Evolutionary conservation across 2,329 filamentous ascomycete genomes (phyloP).

Genomic region (Chalara sp.): DNA sequence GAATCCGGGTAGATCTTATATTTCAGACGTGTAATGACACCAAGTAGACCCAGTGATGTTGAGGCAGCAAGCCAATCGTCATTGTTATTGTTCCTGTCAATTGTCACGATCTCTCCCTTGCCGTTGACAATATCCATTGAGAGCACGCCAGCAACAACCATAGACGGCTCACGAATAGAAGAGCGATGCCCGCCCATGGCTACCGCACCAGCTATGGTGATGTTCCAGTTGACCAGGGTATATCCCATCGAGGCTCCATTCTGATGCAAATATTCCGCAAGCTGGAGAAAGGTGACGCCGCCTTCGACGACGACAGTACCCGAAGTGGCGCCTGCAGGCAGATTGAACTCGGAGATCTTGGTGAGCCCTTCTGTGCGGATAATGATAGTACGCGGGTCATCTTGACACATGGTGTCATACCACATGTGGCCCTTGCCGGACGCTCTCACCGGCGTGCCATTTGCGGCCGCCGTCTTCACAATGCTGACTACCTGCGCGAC

Average conservation of each 20-base stretch:
- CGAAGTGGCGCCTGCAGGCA: not conserved
- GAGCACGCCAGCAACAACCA: slow-evolving; percentile 12
- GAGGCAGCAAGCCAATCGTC: slow-evolving; percentile 15
- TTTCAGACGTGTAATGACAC: slow-evolving; percentile 9
- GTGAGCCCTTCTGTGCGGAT: slow-evolving; percentile 11
- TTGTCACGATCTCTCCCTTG: slow-evolving; percentile 7
- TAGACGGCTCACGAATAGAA: slow-evolving; percentile 11
- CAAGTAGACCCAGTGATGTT: slow-evolving; percentile 12
- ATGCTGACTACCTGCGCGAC: slow-evolving; percentile 12
- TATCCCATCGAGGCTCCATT: slow-evolving; percentile 11
- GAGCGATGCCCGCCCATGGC: slow-evolving; percentile 15
- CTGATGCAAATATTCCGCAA: slow-evolving; percentile 12
- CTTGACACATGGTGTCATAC: slow-evolving; percentile 17
- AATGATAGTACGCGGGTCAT: slow-evolving; percentile 10
- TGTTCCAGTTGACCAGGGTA: slow-evolving; percentile 15
- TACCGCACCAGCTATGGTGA: slow-evolving; percentile 15
- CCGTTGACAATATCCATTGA: slow-evolving; percentile 15
- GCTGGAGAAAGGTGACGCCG: slow-evolving; percentile 14
- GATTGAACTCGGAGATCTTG: slow-evolving; percentile 8
- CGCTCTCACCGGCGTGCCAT: slow-evolving; percentile 11
- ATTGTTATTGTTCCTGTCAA: slow-evolving; percentile 8
- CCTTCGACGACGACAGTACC: slow-evolving; percentile 14
- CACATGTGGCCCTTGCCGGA: slow-evolving; percentile 15
- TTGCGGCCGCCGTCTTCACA: slow-evolving; percentile 9
- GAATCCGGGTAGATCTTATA: no score